Evolutionary conservation across 495 filamentous ascomycete species (phyloP).

Genomic region (Trichoderma asperelloides): DNA sequence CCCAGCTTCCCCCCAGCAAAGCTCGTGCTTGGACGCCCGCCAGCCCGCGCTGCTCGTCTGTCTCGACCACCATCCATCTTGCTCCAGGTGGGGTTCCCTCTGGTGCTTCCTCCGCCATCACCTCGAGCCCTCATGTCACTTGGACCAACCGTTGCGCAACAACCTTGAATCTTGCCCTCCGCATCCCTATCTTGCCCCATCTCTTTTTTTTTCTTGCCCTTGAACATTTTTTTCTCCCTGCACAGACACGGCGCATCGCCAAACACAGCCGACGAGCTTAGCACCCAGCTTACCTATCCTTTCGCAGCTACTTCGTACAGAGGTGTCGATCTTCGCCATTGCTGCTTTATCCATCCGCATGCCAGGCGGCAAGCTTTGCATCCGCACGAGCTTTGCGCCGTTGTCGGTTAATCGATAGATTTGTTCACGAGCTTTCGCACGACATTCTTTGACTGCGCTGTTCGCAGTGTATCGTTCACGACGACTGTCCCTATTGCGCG

Average conservation of each 20-base stretch:
- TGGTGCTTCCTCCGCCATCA: background rate
- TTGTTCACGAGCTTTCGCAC: background rate
- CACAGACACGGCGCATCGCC: background rate
- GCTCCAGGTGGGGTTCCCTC: constrained; percentile 1
- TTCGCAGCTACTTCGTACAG: background rate
- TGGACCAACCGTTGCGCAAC: constrained; percentile 8
- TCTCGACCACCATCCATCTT: constrained; percentile 6
- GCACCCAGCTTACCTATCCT: background rate
- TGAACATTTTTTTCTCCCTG: background rate
- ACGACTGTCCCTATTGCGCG: constrained; percentile 2
- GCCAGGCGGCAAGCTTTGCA: constrained; percentile 5
- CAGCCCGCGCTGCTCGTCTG: background rate
- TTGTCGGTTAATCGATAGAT: background rate
- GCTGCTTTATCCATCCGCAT: background rate
- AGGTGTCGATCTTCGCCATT: background rate
- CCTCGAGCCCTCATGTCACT: constrained; percentile 8
- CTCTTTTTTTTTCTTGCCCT: constrained; percentile 2
- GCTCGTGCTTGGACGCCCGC: constrained; percentile 7
- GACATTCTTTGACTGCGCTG: background rate
- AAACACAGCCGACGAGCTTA: background rate
- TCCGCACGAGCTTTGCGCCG: constrained; percentile 4
- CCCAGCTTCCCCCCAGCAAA: background rate
- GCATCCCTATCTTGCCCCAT: constrained; percentile 7
- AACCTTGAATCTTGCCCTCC: constrained; percentile 1
- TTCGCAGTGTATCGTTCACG: background rate